phyloP scores from a whole-genome alignment of 169 alveolate genomes.

The Eimeria praecox region DNA sequence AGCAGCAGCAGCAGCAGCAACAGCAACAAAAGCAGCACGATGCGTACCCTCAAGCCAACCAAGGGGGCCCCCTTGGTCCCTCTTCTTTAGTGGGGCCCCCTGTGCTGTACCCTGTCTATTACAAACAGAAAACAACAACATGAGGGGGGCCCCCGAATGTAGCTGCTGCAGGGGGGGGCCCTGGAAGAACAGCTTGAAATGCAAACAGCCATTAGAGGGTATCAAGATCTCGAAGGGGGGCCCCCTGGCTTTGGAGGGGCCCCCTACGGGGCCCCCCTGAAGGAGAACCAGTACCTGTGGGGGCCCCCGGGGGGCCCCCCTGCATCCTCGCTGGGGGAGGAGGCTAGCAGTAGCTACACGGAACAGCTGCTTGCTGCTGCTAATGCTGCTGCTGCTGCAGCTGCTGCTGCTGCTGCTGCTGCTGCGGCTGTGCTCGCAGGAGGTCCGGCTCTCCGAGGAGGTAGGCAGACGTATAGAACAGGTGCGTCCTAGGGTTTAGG shows the following conservation, averaged over 20 bases:
- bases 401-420: neutral
- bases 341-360: conserved; percentile 26
- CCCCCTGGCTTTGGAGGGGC: neutral
- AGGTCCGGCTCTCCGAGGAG: conserved; percentile 51
- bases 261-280: conserved; percentile 16
- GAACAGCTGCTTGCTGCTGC: neutral
- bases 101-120: neutral
- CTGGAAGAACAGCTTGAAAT: neutral
- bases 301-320: neutral
- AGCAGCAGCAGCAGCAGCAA: no score
- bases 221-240: neutral
- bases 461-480: neutral
- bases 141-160: neutral
- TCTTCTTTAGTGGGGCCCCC: conserved; percentile 41
- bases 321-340: conserved; percentile 27
- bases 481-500: conserved; percentile 5
- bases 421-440: conserved; percentile 34
- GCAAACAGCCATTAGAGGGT: neutral
- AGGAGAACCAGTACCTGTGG: neutral
- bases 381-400: neutral
- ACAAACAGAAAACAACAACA: neutral
- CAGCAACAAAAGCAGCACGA: no score
- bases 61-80: neutral
- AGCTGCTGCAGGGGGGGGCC: conserved; percentile 4
- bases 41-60: neutral